Percentiles rank a stretch among this genome's conserved stretches.
phyloP scores from a whole-genome alignment of 148 eudicot species.

The Camellia japonica region DNA sequence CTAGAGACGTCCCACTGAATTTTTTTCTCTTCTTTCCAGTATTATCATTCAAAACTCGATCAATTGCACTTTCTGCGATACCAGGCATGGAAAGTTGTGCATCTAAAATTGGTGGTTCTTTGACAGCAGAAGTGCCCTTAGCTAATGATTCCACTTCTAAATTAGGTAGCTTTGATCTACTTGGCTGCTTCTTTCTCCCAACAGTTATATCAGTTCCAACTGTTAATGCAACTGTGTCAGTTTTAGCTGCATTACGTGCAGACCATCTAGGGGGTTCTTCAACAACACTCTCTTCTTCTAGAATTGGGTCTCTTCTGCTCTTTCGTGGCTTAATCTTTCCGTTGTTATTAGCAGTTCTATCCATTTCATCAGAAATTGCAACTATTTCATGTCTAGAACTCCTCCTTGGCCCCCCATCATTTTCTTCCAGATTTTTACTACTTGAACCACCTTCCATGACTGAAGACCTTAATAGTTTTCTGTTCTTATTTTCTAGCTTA shows the following conservation, averaged over 20 bases:
- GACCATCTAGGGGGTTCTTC: constrained; percentile 19
- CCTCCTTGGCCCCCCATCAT: background rate
- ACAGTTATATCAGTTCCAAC: constrained; percentile 4
- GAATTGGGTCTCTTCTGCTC: background rate
- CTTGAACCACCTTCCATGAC: background rate
- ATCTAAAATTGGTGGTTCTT: background rate
- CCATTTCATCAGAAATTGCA: background rate
- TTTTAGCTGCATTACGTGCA: constrained; percentile 3
- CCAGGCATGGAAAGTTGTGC: background rate
- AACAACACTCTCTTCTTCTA: background rate
- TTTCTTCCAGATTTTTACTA: background rate
- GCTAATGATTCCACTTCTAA: constrained; percentile 7
- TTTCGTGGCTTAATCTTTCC: background rate
- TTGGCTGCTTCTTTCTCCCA: background rate
- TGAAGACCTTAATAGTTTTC: background rate
- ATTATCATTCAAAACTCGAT: background rate
- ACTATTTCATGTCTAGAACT: constrained; percentile 11
- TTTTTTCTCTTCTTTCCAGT: background rate
- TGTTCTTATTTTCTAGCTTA: constrained; percentile 20
- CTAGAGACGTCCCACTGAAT: background rate
- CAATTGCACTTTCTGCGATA: background rate
- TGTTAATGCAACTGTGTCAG: background rate
- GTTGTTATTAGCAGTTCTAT: background rate
- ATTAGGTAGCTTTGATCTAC: constrained; percentile 1
- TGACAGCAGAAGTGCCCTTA: background rate